Evolutionary conservation across 2,329 filamentous ascomycete species (phyloP), one percentile per base, ranked within the genome.

Genomic region (Verticillium alfalfae): DNA sequence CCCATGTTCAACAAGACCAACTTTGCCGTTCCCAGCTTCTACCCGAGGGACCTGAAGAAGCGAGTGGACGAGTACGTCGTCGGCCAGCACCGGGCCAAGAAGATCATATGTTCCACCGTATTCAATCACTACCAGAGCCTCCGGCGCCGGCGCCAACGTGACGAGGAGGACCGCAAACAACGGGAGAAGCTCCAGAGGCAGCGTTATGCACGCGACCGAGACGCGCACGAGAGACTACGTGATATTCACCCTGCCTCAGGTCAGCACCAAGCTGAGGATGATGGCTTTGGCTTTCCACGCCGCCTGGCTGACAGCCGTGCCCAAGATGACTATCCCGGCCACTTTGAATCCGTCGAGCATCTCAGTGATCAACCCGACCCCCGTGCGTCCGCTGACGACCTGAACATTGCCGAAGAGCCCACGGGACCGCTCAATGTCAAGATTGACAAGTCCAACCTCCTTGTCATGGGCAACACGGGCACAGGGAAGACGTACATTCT

Each of bases 401-500:
- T 84, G 34, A 83, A 82, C 64, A 72, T 78, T 34, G 73, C 77
- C 3, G 83, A 86, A 58, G 82, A 85, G 56, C 67, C 74, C 16
- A 68, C 69, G 4, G 65, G 72, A 3, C 73, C 78, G 1, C 74
- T 79, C 12, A 78, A 78, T 34, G 79, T 96, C 68, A 92, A 90
- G 67, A 89, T 99, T 64, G 93, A 97, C 74, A 99, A 99, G 78
- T 97, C 93, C 69, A 99, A 99, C 72, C 83, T 99, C 49, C 80
- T 99, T 52, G 79, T 98, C 59, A 84, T 98, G 34, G 95, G 95
- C 0, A 95, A 95, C 0, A 97, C 93, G 0, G 95, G 95, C 2
- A 93, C 97, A 6, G 95, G 95, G 15, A 99, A 99, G 78, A 99
- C 95, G 0, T 88, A 98, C 64, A 98, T 99, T 78, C 85, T 93